These are phyloP conservation scores for Apium graveolens DNA, from an alignment of 129 eudicot genomes.

Conservation along the genomic window DNA sequence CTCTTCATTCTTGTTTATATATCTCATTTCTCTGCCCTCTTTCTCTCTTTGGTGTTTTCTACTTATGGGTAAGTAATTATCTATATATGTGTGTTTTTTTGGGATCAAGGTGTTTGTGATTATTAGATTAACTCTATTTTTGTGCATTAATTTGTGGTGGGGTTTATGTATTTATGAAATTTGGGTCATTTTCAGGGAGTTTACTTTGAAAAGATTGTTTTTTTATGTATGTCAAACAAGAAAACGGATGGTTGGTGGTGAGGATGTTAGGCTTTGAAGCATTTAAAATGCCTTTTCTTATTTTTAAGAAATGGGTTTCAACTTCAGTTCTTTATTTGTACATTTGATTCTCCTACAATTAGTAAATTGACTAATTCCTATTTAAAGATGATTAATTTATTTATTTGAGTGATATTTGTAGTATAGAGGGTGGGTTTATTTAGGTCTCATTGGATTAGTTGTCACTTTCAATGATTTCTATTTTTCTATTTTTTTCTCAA, in stretches of 20 bases:
- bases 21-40: not conserved
- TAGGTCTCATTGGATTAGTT: constrained; percentile 5
- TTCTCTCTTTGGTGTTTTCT: constrained; percentile 1
- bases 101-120: not conserved
- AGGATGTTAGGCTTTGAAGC: constrained; percentile 16
- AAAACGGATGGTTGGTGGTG: constrained; percentile 20
- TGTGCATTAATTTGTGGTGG: constrained; percentile 13
- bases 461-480: not conserved
- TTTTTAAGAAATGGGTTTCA: not conserved
- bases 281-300: constrained; percentile 14
- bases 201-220: constrained; percentile 19
- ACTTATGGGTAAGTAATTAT: not conserved
- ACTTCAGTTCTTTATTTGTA: constrained; percentile 7
- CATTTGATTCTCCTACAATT: constrained; percentile 1
- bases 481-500: not conserved
- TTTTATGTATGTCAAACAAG: not conserved
- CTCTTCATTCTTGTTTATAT: not conserved
- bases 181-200: constrained; percentile 26
- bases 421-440: constrained; percentile 6
- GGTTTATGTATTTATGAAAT: constrained; percentile 12
- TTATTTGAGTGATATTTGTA: not conserved
- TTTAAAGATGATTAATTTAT: not conserved
- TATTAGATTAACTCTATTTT: not conserved
- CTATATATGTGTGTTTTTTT: not conserved
- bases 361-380: constrained; percentile 13